Conservation (phyloP, 2,329 filamentous ascomycete species). For the Aspergillus phoenicis region DNA sequence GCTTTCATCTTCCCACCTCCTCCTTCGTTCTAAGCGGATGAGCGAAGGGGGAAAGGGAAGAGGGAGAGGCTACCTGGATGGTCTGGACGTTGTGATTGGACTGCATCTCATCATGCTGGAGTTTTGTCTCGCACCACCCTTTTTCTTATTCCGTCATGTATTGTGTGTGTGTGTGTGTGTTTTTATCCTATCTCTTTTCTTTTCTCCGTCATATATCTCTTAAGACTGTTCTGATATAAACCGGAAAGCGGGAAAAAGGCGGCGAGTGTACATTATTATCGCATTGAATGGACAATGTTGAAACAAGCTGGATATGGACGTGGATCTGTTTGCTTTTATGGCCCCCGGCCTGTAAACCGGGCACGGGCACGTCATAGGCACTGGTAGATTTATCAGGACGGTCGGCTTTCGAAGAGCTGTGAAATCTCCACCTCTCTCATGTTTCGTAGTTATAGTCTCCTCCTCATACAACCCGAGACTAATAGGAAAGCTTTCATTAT, state of each 20-base stretch:
- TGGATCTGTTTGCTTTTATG: slow-evolving; percentile 3
- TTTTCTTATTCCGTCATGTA: slow-evolving; percentile 16
- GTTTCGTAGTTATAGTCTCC: no score
- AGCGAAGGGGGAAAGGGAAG: neutral
- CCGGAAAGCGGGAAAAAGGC: slow-evolving; percentile 30
- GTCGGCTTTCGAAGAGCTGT: no score
- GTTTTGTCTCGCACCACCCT: slow-evolving; percentile 25
- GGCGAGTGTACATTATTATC: slow-evolving; percentile 44
- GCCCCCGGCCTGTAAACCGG: no score
- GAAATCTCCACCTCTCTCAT: no score
- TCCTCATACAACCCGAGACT: no score
- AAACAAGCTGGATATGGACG: slow-evolving; percentile 16
- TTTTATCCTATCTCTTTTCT: slow-evolving; percentile 24
- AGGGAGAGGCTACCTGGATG: slow-evolving; percentile 10
- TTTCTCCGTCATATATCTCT: slow-evolving; percentile 27
- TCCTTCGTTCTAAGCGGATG: slow-evolving; percentile 10
- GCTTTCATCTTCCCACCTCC: slow-evolving; percentile 1
- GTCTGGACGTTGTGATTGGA: slow-evolving; percentile 24
- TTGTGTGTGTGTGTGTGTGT: slow-evolving; percentile 18
- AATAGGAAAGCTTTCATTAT: no score
- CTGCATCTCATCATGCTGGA: slow-evolving; percentile 28
- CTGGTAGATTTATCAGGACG: no score
- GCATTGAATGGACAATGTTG: slow-evolving; percentile 26
- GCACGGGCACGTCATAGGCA: neutral
- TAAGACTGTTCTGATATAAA: slow-evolving; percentile 23